Percentiles rank a stretch among this genome's conserved stretches.
Conservation (phyloP, 2,329 filamentous ascomycete species). For the Aspergillus tamarii region DNA sequence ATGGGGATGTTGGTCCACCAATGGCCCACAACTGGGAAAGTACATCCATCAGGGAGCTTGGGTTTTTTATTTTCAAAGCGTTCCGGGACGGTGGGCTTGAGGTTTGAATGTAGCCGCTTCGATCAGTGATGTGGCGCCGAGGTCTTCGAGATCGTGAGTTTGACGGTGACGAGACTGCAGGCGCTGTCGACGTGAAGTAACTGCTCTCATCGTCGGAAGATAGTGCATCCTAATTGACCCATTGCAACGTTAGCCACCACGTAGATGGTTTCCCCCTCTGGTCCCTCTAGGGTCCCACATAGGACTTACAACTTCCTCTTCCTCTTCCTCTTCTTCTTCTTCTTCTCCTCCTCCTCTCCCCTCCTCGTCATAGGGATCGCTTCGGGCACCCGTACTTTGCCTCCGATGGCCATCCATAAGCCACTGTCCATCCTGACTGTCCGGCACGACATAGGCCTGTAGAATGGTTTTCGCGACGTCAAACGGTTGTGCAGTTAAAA, state of each 20-base stretch:
- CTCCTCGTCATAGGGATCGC: conserved; percentile 38
- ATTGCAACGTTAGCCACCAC: not conserved
- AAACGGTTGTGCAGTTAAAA: conserved; percentile 91
- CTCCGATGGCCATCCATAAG: conserved; percentile 33
- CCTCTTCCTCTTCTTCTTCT: conserved; percentile 35
- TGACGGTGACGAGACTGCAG: conserved; percentile 45
- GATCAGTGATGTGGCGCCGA: conserved; percentile 49
- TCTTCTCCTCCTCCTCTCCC: conserved; percentile 30
- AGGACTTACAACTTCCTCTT: conserved; percentile 16
- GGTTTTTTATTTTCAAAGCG: conserved; percentile 70
- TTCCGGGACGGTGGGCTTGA: conserved; percentile 52
- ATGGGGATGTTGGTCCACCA: conserved; percentile 87
- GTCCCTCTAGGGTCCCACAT: not conserved
- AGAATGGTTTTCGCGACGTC: conserved; percentile 94
- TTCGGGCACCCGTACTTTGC: conserved; percentile 28
- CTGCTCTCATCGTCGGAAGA: conserved; percentile 74
- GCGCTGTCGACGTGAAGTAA: conserved; percentile 75
- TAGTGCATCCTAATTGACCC: conserved; percentile 39
- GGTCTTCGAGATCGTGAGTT: conserved; percentile 43
- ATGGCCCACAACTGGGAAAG: conserved; percentile 86
- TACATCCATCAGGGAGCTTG: conserved; percentile 83
- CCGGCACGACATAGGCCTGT: conserved; percentile 67
- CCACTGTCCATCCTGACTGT: conserved; percentile 36
- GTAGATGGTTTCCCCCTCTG: not conserved
- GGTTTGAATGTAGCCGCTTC: conserved; percentile 48